Percentiles rank a stretch among this genome's conserved stretches.
Evolutionary conservation across 768 basidiomycete genomes (phyloP).

Genomic region (Russula vinacea): DNA sequence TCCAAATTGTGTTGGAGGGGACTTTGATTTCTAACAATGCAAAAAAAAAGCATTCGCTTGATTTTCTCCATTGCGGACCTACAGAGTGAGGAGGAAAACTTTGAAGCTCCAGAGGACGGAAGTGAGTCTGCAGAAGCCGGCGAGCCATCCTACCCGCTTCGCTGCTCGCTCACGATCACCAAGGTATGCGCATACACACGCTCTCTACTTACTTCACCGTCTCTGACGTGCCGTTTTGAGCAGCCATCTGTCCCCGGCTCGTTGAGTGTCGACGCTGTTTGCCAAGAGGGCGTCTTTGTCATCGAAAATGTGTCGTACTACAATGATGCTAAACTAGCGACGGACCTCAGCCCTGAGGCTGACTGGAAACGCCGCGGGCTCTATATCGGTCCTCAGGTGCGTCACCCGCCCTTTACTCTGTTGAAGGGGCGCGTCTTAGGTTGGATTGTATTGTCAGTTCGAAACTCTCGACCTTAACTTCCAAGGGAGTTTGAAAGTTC

Average conservation of each 20-base stretch:
- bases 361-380: conserved; percentile 91
- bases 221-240: conserved; percentile 2
- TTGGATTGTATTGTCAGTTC: conserved; percentile 49
- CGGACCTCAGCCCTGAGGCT: conserved; percentile 78
- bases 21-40: background rate
- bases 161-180: conserved; percentile 77
- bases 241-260: conserved; percentile 59
- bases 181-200: conserved; percentile 50
- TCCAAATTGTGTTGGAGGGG: too few species aligned
- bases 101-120: conserved; percentile 42
- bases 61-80: conserved; percentile 94
- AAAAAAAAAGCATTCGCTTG: conserved; percentile 60
- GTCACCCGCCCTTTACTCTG: conserved; percentile 28
- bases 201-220: background rate
- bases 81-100: conserved; percentile 45
- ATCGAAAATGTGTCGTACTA: conserved; percentile 91
- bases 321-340: conserved; percentile 63
- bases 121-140: conserved; percentile 40
- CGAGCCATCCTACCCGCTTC: conserved; percentile 59
- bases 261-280: conserved; percentile 72
- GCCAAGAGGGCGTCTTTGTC: conserved; percentile 76
- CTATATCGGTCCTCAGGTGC: conserved; percentile 88
- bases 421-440: background rate
- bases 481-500: conserved; percentile 89
- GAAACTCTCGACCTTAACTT: conserved; percentile 83